Evolutionary conservation across 2,329 filamentous ascomycete genomes (phyloP), one percentile per base, ranked within the genome.

Genomic region (Calonectria naviculata): DNA sequence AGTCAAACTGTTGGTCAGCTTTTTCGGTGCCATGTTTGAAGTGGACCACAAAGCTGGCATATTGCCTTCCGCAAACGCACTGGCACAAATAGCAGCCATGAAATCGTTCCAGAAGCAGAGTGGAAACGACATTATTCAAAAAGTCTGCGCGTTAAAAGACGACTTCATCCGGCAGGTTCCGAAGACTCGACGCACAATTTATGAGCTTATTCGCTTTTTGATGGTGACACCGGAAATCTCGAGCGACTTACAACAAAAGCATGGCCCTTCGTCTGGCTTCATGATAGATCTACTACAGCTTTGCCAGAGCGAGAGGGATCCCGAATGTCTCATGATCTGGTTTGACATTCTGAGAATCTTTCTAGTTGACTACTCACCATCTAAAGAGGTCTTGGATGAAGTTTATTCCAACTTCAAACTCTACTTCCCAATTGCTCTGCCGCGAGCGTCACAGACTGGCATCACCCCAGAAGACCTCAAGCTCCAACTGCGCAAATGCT

Each of bases 31-130:
- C 69, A 89, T 91, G 84, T 91, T 90, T 73, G 87, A 87, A 3
- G 86, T 88, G 65, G 89, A 91, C 73, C 88, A 90, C 80, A 89
- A 89, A 76, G 89, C 88, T n/a, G 89, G 89, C 46, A 86, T 91
- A 67, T 81, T 88, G 49, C 85, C 89, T 1, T 88, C 89, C 3
- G 83, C 88, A 4, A 87, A 85, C 52, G 89, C 89, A 1, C 79
- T 91, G n/a, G 83, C 83, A 1, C 83, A 85, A 31, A 85, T 91
- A 58, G 83, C 82, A 47, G 75, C 77, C 58, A 89, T 89, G 86
- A 86, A 85, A 62, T 81, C 82, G 15, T 91, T 91, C 79, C 86
- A 87, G 44, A 84, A 87, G 1, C 78, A 83, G 15, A 85, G 85
- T 71, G 88, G 83, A 24, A 78, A 84, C 67, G 82, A 86, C 62